phyloP scores from a whole-genome alignment of 192 early-diverging fungal species.

The Backusella westeae region DNA sequence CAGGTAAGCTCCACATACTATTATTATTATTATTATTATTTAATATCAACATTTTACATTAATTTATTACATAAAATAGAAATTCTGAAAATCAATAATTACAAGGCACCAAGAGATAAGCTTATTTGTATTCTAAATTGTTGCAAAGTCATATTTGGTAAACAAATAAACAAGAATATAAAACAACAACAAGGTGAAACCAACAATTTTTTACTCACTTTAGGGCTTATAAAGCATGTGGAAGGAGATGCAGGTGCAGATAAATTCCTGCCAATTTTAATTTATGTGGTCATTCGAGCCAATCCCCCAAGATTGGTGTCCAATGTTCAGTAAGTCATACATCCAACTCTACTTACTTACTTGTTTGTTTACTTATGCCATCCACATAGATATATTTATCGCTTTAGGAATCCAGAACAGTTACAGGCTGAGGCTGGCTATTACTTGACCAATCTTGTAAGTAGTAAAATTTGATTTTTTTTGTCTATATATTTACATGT shows the following conservation, averaged over 20 bases:
- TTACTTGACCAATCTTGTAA: conserved; percentile 69
- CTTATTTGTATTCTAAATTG: conserved; percentile 84
- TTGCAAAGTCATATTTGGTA: conserved; percentile 81
- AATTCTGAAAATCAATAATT: conserved; percentile 78
- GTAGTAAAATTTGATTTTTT: not conserved
- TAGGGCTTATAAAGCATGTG: conserved; percentile 33
- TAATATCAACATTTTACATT: not conserved
- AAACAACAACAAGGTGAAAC: not conserved
- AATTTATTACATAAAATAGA: conserved; percentile 40
- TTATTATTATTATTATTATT: too few species aligned
- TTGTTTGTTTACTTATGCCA: not conserved
- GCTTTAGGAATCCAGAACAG: conserved; percentile 74
- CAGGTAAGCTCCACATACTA: not conserved
- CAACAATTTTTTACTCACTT: not conserved
- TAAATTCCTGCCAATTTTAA: conserved; percentile 74
- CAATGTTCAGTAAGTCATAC: conserved; percentile 70
- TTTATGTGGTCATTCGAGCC: conserved; percentile 72
- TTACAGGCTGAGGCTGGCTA: conserved; percentile 79
- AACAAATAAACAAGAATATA: not conserved
- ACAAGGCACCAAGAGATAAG: conserved; percentile 83
- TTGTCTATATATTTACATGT: not conserved
- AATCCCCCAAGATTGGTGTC: conserved; percentile 77
- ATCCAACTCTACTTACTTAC: not conserved
- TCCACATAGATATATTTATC: conserved; percentile 57
- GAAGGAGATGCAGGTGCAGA: conserved; percentile 68